Evolutionary conservation across 1,284 basidiomycete species (phyloP).

Genomic region (Rhodotorula sp.): DNA sequence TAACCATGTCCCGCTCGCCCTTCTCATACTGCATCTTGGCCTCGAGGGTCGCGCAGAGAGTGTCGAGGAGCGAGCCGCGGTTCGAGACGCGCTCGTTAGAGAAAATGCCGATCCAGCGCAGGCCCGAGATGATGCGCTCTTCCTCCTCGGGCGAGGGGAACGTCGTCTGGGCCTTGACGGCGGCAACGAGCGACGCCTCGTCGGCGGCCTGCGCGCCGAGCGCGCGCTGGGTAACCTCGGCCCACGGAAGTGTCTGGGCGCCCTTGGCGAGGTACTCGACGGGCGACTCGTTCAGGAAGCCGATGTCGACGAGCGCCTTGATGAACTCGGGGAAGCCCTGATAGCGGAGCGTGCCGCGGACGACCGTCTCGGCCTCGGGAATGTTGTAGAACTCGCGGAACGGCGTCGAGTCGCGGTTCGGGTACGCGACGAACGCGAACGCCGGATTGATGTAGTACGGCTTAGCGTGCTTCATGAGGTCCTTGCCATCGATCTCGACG

Average conservation of each 20-base stretch:
- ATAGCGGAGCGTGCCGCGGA: conserved; percentile 92
- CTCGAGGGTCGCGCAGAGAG: conserved; percentile 88
- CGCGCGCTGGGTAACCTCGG: conserved; percentile 74
- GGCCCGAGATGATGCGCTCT: conserved; percentile 75
- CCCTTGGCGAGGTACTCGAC: conserved; percentile 73
- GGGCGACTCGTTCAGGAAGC: conserved; percentile 74
- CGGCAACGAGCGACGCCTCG: conserved; percentile 71
- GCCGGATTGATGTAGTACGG: conserved; percentile 93
- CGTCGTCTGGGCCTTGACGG: conserved; percentile 65
- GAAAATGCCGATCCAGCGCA: conserved; percentile 93
- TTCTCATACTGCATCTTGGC: conserved; percentile 85
- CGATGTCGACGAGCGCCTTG: conserved; percentile 79
- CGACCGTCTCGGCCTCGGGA: conserved; percentile 86
- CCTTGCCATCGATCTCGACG: conserved; percentile 62
- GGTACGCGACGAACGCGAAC: conserved; percentile 85
- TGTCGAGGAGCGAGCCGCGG: conserved; percentile 84
- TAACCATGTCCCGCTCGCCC: conserved; percentile 92
- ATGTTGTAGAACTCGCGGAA: conserved; percentile 84
- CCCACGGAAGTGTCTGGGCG: conserved; percentile 65
- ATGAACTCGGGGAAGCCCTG: conserved; percentile 99
- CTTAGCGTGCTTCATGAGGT: conserved; percentile 82
- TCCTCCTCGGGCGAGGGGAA: conserved; percentile 72
- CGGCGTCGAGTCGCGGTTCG: conserved; percentile 90
- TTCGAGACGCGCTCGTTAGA: conserved; percentile 64
- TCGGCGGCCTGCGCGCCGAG: conserved; percentile 67